Evolutionary conservation across 192 early-diverging fungal genomes (phyloP).

Genomic region (Backusella morwellensis): DNA sequence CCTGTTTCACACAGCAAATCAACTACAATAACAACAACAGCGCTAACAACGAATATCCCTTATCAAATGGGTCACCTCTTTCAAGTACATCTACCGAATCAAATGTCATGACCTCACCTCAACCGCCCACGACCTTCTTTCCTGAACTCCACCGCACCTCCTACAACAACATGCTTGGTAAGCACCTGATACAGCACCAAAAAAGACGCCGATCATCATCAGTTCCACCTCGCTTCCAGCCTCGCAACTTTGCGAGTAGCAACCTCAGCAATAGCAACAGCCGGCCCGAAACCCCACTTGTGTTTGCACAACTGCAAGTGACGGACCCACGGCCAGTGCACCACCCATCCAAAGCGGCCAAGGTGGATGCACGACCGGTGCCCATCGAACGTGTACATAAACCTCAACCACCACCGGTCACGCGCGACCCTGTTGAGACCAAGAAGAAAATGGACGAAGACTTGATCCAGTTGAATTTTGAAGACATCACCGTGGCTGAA

Average conservation of each 20-base stretch:
- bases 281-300: background rate
- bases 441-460: conserved; percentile 58
- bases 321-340: conserved; percentile 17
- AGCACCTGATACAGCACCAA: conserved; percentile 5
- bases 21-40: background rate
- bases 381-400: conserved; percentile 28
- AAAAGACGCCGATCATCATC: conserved; percentile 18
- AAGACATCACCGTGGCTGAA: conserved; percentile 72
- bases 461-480: conserved; percentile 63
- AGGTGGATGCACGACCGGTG: conserved; percentile 17
- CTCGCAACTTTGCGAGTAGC: background rate
- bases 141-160: conserved; percentile 17
- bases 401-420: conserved; percentile 4
- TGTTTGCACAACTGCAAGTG: conserved; percentile 20
- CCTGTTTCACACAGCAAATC: background rate
- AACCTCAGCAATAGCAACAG: background rate
- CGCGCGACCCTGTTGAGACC: conserved; percentile 41
- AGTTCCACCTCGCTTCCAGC: conserved; percentile 11
- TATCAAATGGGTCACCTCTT: background rate
- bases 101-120: conserved; percentile 12
- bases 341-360: conserved; percentile 11
- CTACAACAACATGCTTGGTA: background rate
- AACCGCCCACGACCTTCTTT: conserved; percentile 3
- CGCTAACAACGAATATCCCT: background rate
- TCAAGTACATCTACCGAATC: conserved; percentile 14